Evolutionary conservation across 2,329 filamentous ascomycete species (phyloP), one percentile per base, ranked within the genome.

Genomic region (Clathrospora elynae): DNA sequence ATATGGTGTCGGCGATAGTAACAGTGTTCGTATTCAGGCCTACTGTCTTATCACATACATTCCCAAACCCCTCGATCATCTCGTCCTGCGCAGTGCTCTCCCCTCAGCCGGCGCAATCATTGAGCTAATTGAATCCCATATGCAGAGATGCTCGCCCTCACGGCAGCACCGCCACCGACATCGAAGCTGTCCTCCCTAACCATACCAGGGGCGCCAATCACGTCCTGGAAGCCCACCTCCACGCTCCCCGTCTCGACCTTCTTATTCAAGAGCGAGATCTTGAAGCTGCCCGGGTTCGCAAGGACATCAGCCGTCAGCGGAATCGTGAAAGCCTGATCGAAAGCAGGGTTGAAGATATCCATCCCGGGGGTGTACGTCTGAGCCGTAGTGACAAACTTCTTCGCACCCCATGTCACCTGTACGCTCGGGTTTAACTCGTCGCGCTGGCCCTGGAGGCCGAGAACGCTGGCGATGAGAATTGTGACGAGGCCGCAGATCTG

Each of bases 271-370:
- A 67, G 33, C 26, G 56, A 42, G 23, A 67, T 53, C 30, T 43
- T 57, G 54, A 67, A 66, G 24, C 35, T 45, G 2, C 26, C 49
- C 1, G 54, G 51, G 17, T 51, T 64, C 5, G 41, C 44, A 14
- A 66, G 4, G 51, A 66, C 48, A 10, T 60, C 64, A 11, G 60
- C 59, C 4, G 67, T 73, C 5, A 78, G 40, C 0, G 74, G 73
- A 30, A 78, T 67, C 6, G 60, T 61, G 60, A 77, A 78, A 0
- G 71, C 68, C 51, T 73, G 68, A 43, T 77, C 74, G 38, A 76
- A 78, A 2, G 68, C 62, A 2, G 75, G 75, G 53, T 77, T 78
- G 62, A 73, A 74, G 48, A 78, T 75, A 35, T 78, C 75, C 2
- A 59, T 69, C 2, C 75, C 75, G 0, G 74, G 73, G 2, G 62